Evolutionary conservation across 768 basidiomycete genomes (phyloP).

Genomic region (Serendipita vermifera): DNA sequence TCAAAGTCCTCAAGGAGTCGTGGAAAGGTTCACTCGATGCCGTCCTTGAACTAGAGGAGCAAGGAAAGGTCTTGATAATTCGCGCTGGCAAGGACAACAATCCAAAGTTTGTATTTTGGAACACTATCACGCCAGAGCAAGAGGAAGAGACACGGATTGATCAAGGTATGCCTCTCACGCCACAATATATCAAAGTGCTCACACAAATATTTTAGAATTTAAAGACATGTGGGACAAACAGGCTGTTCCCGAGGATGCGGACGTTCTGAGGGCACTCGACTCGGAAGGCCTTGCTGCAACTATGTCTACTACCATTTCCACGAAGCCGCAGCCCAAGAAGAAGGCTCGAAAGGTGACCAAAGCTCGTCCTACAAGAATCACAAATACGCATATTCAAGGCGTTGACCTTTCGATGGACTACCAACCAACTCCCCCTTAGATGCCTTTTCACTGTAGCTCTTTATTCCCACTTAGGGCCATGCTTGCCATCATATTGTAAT

Average conservation of each 20-base stretch:
- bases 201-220: constrained; percentile 51
- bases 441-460: neutral
- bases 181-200: neutral
- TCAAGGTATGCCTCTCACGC: constrained; percentile 42
- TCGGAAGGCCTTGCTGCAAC: constrained; percentile 76
- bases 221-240: constrained; percentile 75
- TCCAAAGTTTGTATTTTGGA: constrained; percentile 78
- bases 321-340: constrained; percentile 52
- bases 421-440: constrained; percentile 1
- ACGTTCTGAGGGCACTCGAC: constrained; percentile 62
- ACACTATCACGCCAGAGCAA: constrained; percentile 69
- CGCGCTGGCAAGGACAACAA: constrained; percentile 73
- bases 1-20: constrained; percentile 74
- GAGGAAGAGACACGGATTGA: constrained; percentile 65
- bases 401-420: constrained; percentile 77
- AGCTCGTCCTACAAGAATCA: constrained; percentile 69
- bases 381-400: constrained; percentile 69
- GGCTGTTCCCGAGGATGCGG: constrained; percentile 75
- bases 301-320: constrained; percentile 39
- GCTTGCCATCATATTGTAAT: too few species aligned
- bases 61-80: constrained; percentile 80
- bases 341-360: constrained; percentile 67
- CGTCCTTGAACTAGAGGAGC: constrained; percentile 80
- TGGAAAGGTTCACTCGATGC: constrained; percentile 80
- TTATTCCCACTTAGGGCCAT: too few species aligned